Evolutionary conservation across 441 rosid genomes (phyloP).

Genomic region (Arabidopsis lyrata): DNA sequence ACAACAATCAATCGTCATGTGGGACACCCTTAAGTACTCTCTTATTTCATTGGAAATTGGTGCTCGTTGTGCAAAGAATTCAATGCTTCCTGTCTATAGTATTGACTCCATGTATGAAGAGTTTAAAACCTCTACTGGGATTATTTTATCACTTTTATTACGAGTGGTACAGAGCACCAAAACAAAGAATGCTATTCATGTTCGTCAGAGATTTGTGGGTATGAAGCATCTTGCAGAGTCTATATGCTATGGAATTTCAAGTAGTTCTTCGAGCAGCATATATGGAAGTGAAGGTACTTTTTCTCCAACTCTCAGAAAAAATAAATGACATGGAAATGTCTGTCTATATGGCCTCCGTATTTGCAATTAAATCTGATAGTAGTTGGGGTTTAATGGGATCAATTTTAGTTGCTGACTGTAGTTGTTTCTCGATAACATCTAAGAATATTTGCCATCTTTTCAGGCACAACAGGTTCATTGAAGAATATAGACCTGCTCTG

Average conservation of each 20-base stretch:
- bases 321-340: slow-evolving; percentile 9
- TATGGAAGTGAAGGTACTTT: slow-evolving; percentile 60
- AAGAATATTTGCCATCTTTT: slow-evolving; percentile 37
- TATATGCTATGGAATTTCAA: slow-evolving; percentile 66
- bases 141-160: slow-evolving; percentile 73
- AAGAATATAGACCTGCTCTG: slow-evolving; percentile 71
- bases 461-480: slow-evolving; percentile 63
- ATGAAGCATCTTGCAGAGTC: slow-evolving; percentile 85
- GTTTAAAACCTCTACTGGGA: slow-evolving; percentile 76
- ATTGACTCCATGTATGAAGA: slow-evolving; percentile 69
- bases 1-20: slow-evolving; percentile 72
- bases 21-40: slow-evolving; percentile 96
- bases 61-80: slow-evolving; percentile 66
- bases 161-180: slow-evolving; percentile 70
- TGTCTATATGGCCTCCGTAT: slow-evolving; percentile 22
- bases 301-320: slow-evolving; percentile 19
- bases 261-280: slow-evolving; percentile 48
- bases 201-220: slow-evolving; percentile 90
- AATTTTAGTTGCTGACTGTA: slow-evolving; percentile 21
- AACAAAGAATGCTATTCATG: slow-evolving; percentile 63
- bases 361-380: slow-evolving; percentile 15
- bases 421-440: slow-evolving; percentile 23
- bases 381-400: slow-evolving; percentile 17
- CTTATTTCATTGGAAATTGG: slow-evolving; percentile 87
- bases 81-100: slow-evolving; percentile 58